phyloP scores from a whole-genome alignment of 116 monocot species.

The Zostera marina region DNA sequence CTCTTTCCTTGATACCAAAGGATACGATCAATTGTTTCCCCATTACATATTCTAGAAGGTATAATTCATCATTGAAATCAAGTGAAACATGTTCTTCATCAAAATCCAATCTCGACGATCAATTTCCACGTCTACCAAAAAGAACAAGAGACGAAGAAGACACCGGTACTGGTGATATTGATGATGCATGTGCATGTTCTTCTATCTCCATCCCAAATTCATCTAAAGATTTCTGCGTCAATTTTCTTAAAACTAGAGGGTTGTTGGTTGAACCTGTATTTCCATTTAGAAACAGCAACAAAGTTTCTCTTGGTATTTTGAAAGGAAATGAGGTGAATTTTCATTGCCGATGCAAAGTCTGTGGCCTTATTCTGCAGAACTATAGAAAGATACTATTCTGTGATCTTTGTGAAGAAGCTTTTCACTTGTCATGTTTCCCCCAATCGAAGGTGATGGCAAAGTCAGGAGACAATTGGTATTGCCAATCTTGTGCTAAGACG shows the following conservation, averaged over 20 bases:
- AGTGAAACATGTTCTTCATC: no score
- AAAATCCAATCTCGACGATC: no score
- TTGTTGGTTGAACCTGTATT: slow-evolving; percentile 8
- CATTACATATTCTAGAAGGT: not conserved
- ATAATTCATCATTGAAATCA: not conserved
- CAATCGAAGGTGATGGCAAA: slow-evolving; percentile 13
- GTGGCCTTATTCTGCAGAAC: slow-evolving; percentile 13
- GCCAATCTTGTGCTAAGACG: slow-evolving; percentile 31
- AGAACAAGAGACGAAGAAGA: slow-evolving; percentile 10
- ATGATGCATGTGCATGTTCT: no score
- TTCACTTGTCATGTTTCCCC: slow-evolving; percentile 37
- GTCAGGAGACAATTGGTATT: slow-evolving; percentile 38
- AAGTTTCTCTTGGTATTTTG: slow-evolving; percentile 9
- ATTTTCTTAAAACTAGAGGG: slow-evolving; percentile 19
- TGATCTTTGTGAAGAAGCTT: slow-evolving; percentile 53
- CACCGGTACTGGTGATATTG: slow-evolving; percentile 23
- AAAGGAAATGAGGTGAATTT: slow-evolving; percentile 9
- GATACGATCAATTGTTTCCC: not conserved
- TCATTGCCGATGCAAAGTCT: slow-evolving; percentile 27
- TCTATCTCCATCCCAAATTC: no score
- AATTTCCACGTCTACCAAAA: no score
- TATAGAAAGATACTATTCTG: slow-evolving; percentile 42
- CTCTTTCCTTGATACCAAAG: slow-evolving; percentile 1
- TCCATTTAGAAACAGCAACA: not conserved
- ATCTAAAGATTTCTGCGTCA: slow-evolving; percentile 28